These are phyloP conservation scores for Thelephora aurantiotincta DNA, from an alignment of 768 basidiomycete genomes.

Conservation along the genomic window DNA sequence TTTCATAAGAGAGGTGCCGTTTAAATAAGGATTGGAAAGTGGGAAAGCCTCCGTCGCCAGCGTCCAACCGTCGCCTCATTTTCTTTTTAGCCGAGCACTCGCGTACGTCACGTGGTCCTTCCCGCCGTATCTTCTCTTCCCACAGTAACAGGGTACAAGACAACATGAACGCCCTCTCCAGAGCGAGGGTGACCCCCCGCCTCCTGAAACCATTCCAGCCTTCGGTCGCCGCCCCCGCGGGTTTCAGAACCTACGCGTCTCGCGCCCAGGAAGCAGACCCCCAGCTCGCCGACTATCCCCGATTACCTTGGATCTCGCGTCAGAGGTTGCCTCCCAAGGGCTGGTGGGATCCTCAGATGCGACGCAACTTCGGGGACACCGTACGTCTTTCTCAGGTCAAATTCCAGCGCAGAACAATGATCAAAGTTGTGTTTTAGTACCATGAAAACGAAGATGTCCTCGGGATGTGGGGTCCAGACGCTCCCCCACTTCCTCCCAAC, in stretches of 20 bases:
- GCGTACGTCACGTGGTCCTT: too few relatives aligned
- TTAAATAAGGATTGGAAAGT: too few relatives aligned
- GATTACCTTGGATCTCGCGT: slow-evolving; percentile 50
- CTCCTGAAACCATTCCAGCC: slow-evolving; percentile 5
- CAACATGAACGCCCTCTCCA: too few relatives aligned
- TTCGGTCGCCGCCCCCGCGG: slow-evolving; percentile 13
- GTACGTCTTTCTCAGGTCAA: slow-evolving; percentile 24
- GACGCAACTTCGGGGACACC: slow-evolving; percentile 71
- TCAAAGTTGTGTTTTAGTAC: slow-evolving; percentile 28
- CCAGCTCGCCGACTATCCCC: slow-evolving; percentile 60
- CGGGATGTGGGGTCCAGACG: slow-evolving; percentile 83
- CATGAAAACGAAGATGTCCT: slow-evolving; percentile 71
- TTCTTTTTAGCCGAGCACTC: too few relatives aligned
- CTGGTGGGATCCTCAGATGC: slow-evolving; percentile 65
- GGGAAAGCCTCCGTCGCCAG: too few relatives aligned
- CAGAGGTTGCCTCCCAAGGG: slow-evolving; percentile 50
- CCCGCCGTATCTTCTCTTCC: too few relatives aligned
- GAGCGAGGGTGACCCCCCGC: background rate
- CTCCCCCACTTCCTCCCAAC: slow-evolving; percentile 43
- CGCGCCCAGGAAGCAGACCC: slow-evolving; percentile 34
- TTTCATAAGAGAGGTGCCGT: too few relatives aligned
- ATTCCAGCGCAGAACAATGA: slow-evolving; percentile 4
- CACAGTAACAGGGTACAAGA: too few relatives aligned
- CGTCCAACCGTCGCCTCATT: too few relatives aligned
- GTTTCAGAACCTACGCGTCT: slow-evolving; percentile 10